A percentile compares a stretch with the other conserved stretches of the same genome.
These are phyloP conservation scores for Fusarium sp. DNA, from an alignment of 2,329 filamentous ascomycete genomes.

Conservation along the genomic window DNA sequence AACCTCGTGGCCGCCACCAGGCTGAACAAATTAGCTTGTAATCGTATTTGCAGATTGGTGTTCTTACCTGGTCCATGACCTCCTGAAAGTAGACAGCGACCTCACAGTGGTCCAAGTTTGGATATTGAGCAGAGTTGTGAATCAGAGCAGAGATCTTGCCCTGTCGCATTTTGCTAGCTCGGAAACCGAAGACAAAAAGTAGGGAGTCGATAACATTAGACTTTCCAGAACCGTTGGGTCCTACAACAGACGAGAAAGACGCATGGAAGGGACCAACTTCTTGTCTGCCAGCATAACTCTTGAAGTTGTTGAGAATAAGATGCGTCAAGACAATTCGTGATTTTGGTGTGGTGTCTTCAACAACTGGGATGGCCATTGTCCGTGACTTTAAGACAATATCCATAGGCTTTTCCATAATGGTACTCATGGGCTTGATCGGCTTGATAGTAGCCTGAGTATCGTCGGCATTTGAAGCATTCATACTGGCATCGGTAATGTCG, in stretches of 20 bases:
- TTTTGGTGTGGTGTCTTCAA: constrained; percentile 82
- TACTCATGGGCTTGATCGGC: constrained; percentile 80
- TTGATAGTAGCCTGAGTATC: constrained; percentile 63
- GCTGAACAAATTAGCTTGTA: constrained; percentile 58
- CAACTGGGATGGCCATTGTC: constrained; percentile 72
- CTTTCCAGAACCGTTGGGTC: constrained; percentile 97
- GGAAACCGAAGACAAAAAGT: constrained; percentile 98
- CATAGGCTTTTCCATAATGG: constrained; percentile 87
- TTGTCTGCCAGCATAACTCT: constrained; percentile 96
- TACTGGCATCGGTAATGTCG: constrained; percentile 76
- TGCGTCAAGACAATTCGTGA: constrained; percentile 93
- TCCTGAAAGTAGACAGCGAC: constrained; percentile 97
- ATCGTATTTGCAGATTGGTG: no score
- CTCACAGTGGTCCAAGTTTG: constrained; percentile 89
- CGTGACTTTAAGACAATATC: constrained; percentile 92
- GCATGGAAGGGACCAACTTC: constrained; percentile 96
- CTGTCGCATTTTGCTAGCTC: constrained; percentile 98
- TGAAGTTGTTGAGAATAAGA: constrained; percentile 94
- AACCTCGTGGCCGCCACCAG: constrained; percentile 78
- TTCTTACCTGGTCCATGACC: constrained; percentile 81
- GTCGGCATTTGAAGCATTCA: constrained; percentile 61
- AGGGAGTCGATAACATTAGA: constrained; percentile 99
- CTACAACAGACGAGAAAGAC: constrained; percentile 97
- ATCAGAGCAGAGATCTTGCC: constrained; percentile 98
- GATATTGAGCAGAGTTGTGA: constrained; percentile 91